Base-by-base conservation (phyloP, 2,329 filamentous ascomycete species). In the Juglanconis juglandina region DNA sequence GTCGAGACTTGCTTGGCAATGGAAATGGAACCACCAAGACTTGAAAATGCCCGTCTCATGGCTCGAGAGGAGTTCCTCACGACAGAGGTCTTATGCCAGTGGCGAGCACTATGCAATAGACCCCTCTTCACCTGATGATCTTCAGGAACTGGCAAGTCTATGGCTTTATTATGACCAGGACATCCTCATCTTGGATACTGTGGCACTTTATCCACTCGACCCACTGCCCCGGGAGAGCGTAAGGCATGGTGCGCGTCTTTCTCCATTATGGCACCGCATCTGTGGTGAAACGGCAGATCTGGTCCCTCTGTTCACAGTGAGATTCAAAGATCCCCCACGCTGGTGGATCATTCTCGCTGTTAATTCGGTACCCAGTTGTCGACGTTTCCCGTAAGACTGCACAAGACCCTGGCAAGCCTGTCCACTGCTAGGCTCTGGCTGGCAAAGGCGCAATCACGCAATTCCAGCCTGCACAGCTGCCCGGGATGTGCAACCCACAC, bases 361-460 rank as follows among this genome's bases (percentile, higher is more conserved):
- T 9, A 10, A 34, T 35, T 30, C 41, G 14, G 41, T 46, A 30
- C 24, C 32, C 53, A 55, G 34, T 47, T 17, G 41, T 37, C 32
- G 34, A 24, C 52, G 53, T 47, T 34, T 37, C 42, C 41, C 42
- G 49, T n/a, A 32, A 52, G 32, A 32, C 17, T 52, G 7, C 49
- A 24, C 33, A 53, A 49, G 53, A 34, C 52, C 37, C 54, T 50
- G 35, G 33, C 54, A 34, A 13, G 46, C 47, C 34, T 37, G 10
- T 47, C 49, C 35, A 37, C 55, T 53, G 44, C 44, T 44, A 14
- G 46, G 13, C 59, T 44, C 50, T 46, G 47, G 37, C 39, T 51
- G 14, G 41, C 44, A 53, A 55, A 32, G 52, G 32, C 48, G 11
- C 48, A 46, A 58, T 61, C 49, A 59, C 57, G 54, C 53, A 57